Percentiles rank a stretch among this genome's conserved stretches.
Conservation (phyloP, 2,329 filamentous ascomycete genomes). For the Xylaria multiplex region DNA sequence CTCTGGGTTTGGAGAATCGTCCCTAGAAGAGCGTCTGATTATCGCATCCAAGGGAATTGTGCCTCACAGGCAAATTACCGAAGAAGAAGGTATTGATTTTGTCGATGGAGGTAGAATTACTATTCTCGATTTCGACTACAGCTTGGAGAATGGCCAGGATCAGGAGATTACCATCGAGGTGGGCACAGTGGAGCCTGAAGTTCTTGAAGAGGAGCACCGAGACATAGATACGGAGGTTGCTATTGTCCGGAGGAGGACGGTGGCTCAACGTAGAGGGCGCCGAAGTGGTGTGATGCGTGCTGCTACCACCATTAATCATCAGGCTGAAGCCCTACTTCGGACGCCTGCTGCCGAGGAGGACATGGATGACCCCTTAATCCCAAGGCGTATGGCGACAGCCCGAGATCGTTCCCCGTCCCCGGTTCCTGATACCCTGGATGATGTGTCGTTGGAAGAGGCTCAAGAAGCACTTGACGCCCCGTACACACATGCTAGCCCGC, state of each 20-base stretch:
- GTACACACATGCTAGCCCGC: constrained; percentile 77
- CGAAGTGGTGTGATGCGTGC: constrained; percentile 61
- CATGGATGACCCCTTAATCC: constrained; percentile 64
- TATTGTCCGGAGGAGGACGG: constrained; percentile 78
- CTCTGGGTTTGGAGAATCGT: constrained; percentile 60
- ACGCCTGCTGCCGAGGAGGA: constrained; percentile 50
- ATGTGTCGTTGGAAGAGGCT: constrained; percentile 61
- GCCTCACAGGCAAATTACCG: constrained; percentile 65
- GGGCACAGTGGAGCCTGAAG: constrained; percentile 74
- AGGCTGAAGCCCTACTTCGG: constrained; percentile 46
- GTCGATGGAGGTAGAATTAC: constrained; percentile 81
- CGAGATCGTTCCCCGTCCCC: constrained; percentile 42
- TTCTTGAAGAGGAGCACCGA: constrained; percentile 76
- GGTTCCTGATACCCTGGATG: constrained; percentile 54
- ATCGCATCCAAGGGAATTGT: constrained; percentile 77
- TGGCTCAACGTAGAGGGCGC: constrained; percentile 67
- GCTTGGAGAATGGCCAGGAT: constrained; percentile 63
- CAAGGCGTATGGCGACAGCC: constrained; percentile 57
- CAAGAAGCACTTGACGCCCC: constrained; percentile 74
- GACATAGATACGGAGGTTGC: constrained; percentile 83
- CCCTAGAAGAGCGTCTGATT: constrained; percentile 68
- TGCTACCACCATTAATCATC: constrained; percentile 55
- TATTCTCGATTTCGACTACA: constrained; percentile 78
- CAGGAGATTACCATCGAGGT: constrained; percentile 76
- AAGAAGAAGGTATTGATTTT: constrained; percentile 78